A percentile compares a stretch with the other conserved stretches of the same genome.
Conservation (phyloP, 73 alveolate species). For the Uronychia setigera region DNA sequence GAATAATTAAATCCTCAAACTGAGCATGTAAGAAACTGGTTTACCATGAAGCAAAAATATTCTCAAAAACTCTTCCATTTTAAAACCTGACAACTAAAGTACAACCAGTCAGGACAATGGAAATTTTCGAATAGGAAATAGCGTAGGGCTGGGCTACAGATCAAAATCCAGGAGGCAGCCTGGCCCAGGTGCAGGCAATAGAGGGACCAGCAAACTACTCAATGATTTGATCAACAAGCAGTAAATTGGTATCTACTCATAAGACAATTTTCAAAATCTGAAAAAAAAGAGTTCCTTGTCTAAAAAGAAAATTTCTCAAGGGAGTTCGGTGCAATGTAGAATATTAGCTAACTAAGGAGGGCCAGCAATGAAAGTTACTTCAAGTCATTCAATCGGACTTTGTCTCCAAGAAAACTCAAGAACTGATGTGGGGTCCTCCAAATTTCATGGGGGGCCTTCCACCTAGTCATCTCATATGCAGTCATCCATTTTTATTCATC, state of each 20-base stretch:
- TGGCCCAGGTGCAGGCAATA: background rate
- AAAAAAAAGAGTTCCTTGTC: too few relatives aligned
- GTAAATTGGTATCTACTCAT: too few relatives aligned
- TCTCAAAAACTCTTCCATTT: background rate
- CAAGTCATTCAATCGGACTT: too few relatives aligned
- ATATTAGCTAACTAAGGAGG: too few relatives aligned
- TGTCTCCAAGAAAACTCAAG: too few relatives aligned
- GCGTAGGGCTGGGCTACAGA: background rate
- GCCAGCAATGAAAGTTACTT: too few relatives aligned
- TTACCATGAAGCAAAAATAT: background rate
- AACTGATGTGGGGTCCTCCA: too few relatives aligned
- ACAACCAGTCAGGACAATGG: background rate
- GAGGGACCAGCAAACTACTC: background rate
- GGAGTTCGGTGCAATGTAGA: too few relatives aligned
- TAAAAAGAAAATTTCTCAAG: too few relatives aligned
- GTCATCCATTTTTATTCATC: background rate
- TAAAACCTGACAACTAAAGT: background rate
- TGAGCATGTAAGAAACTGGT: background rate
- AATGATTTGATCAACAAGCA: background rate
- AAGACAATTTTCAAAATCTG: too few relatives aligned
- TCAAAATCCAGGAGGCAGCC: background rate
- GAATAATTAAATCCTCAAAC: background rate
- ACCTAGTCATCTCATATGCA: background rate
- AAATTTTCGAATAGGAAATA: too few relatives aligned
- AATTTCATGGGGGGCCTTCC: background rate